Evolutionary conservation across 345 rosid genomes (phyloP).

Genomic region (Mallotus nudiflorus): DNA sequence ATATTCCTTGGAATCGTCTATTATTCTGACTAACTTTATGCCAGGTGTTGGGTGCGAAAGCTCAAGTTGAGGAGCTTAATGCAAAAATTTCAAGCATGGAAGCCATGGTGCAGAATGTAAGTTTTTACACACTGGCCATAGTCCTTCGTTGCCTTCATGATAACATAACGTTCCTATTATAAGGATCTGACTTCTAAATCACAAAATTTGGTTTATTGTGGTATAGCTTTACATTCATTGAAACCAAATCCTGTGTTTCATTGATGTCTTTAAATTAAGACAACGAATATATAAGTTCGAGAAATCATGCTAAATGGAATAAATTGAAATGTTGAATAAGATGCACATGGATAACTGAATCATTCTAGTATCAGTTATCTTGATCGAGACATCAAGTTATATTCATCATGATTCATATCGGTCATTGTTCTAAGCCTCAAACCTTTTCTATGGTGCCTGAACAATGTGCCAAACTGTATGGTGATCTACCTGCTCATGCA

Average conservation of each 20-base stretch:
- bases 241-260: not conserved
- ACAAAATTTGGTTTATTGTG: not conserved
- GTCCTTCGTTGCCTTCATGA: not conserved
- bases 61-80: slow-evolving; percentile 40
- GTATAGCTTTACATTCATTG: not conserved
- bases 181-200: not conserved
- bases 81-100: slow-evolving; percentile 43
- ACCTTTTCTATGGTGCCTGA: too few relatives aligned
- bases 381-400: not conserved
- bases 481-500: too few relatives aligned
- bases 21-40: slow-evolving; percentile 8
- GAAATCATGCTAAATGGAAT: not conserved
- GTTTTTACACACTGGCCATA: slow-evolving; percentile 10
- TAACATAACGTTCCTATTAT: not conserved
- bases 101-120: slow-evolving; percentile 48
- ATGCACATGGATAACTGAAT: not conserved
- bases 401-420: too few relatives aligned
- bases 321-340: not conserved
- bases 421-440: too few relatives aligned
- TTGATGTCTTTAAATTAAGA: not conserved
- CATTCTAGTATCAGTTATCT: not conserved
- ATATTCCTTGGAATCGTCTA: not conserved
- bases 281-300: not conserved
- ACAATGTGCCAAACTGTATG: not conserved
- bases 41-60: slow-evolving; percentile 45